Base-by-base conservation (phyloP, 208 protist genomes). In the Leishmania aethiopica region DNA sequence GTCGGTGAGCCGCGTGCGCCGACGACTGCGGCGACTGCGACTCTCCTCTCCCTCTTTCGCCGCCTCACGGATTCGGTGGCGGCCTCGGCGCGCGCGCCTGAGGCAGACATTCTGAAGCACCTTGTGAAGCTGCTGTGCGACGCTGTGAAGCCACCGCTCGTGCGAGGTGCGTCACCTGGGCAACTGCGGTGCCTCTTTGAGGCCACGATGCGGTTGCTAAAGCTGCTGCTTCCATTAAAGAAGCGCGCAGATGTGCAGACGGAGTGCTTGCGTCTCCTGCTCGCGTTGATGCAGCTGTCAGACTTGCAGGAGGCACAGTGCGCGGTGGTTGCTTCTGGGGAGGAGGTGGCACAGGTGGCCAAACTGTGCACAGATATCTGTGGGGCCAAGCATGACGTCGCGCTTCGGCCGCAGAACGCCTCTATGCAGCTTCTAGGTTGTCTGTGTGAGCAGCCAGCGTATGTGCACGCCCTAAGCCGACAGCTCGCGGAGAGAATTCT, bases 211-310 rank as follows among this genome's bases (percentile, higher is more conserved):
- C 60, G 37, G 5, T 47, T 84, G 51, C 78, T 91, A 37, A 66
- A 57, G n/a, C 73, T 69, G 25, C 78, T 93, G 49, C 55, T 78
- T 42, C 40, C 57, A 2, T 22, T 89, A 17, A 79, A 81, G 47
- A 83, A 77, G 74, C 75, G 83, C 76, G 79, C 75, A 28, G 84
- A 85, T 59, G 62, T 75, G 57, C 90, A 89, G 60, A 49, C 84
- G 40, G 88, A 88, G 73, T 82, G 85, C 60, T 69, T 91, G 59
- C 51, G 73, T 51, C 77, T 91, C 32, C 32, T 93, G 72, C 45
- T 42, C 42, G 80, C 49, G 37, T 22, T 93, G 19, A 15, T 89
- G 35, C 72, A 42, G 40, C n/a, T 57, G 32, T 22, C 22, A n/a
- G 40, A 22, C 10, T 42, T 62, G 15, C 53, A 28, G 22, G 72